Base-by-base conservation (phyloP, 768 basidiomycete genomes). In the Cantharellus anzutake region DNA sequence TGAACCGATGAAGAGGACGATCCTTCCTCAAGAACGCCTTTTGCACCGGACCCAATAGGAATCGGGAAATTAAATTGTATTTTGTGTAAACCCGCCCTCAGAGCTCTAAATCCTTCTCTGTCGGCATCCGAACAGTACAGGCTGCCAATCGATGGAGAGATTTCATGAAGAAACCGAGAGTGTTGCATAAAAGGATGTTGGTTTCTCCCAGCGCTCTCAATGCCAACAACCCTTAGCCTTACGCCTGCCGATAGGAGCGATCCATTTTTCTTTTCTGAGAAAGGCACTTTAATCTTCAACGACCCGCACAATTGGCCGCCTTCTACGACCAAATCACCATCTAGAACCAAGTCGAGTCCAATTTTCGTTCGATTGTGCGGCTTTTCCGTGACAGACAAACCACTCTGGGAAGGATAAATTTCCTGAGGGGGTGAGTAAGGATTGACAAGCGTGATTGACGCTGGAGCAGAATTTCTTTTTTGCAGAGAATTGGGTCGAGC, bases 171-270 rank as follows among this genome's bases (percentile, higher is more conserved):
- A 39, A 73, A 69, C 4, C 75, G 72, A 4, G 83, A 80, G 67
- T 78, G 78, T 64, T 90, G 87, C 67, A 86, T 93, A 70, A 96
- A 94, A 7, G 83, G 81, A 67, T 86, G 80, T 14, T 83, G 74
- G 35, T 37, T 37, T 38, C 37, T 7, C 3, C 4, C 41, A 70
- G 61, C 41, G 74, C 79, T 81, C 71, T 94, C 92, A 67, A 90
- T 91, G 3, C 92, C 90, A 58, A 93, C 76, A 29, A 92, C 74
- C 60, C 89, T 75, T 40, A 93, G 69, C 72, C 90, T 93, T 3
- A 81, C 86, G 42, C 76, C 80, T 42, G 81, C 81, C 11, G 94
- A 69, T 64, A 2, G 89, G 67, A n/a, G 78, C 72, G 79, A 78
- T 11, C 44, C 29, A 48, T 48, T 29, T 11, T 48, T 11, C 29